Conservation (phyloP, 2,329 filamentous ascomycete genomes). For the Parasarocladium wereldwijsianum region DNA sequence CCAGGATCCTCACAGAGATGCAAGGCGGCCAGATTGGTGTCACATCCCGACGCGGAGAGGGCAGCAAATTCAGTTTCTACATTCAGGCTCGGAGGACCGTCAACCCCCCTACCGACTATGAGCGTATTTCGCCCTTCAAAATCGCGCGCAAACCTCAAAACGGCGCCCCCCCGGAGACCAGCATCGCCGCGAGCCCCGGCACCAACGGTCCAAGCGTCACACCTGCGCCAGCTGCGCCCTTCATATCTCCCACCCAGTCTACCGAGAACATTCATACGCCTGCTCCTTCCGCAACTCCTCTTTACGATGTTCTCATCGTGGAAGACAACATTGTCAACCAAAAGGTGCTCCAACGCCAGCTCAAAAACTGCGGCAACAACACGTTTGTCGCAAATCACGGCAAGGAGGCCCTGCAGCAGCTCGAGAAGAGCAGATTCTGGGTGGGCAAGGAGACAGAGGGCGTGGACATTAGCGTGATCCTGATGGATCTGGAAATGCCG, state of each 20-base stretch:
- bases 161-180: background rate
- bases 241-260: conserved; percentile 2
- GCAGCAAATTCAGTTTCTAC: conserved; percentile 66
- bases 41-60: conserved; percentile 47
- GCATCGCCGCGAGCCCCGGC: conserved; percentile 7
- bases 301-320: conserved; percentile 46
- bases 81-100: conserved; percentile 49
- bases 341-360: conserved; percentile 45
- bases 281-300: conserved; percentile 24
- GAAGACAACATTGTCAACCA: conserved; percentile 58
- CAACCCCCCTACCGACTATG: conserved; percentile 21
- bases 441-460: conserved; percentile 28
- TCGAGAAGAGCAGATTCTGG: conserved; percentile 43
- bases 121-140: conserved; percentile 20
- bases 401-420: conserved; percentile 42
- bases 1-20: conserved; percentile 57
- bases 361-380: conserved; percentile 44
- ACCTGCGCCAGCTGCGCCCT: too few relatives aligned
- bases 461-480: conserved; percentile 47
- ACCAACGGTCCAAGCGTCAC: too few relatives aligned
- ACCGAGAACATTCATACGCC: background rate
- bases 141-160: conserved; percentile 16
- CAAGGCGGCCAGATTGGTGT: conserved; percentile 70
- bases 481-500: conserved; percentile 78
- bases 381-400: conserved; percentile 52